These are phyloP conservation scores for Fusarium abutilonis DNA, from an alignment of 2,329 filamentous ascomycete species.

Conservation along the genomic window DNA sequence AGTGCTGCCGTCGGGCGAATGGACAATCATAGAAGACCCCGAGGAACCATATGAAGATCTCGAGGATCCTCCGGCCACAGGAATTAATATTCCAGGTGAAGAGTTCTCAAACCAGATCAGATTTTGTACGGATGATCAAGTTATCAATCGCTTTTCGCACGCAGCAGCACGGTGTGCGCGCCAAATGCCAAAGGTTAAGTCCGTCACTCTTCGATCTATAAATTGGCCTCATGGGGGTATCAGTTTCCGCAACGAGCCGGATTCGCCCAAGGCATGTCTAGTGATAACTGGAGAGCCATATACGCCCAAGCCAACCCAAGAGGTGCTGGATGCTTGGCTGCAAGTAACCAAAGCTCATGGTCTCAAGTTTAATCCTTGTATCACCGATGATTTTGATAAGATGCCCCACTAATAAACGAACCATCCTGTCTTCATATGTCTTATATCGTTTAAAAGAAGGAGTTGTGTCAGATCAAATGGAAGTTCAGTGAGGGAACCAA, in stretches of 20 bases:
- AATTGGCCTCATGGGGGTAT: not conserved
- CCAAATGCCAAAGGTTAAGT: not conserved
- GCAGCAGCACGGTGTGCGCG: not conserved
- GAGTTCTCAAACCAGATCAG: not conserved
- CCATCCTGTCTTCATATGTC: no score
- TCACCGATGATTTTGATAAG: not conserved
- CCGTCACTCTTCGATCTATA: not conserved
- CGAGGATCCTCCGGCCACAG: no score
- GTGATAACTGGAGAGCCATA: not conserved
- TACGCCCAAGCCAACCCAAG: not conserved
- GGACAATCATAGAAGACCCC: not conserved
- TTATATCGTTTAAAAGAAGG: no score
- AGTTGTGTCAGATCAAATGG: no score
- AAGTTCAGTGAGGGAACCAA: no score
- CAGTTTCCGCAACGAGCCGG: not conserved
- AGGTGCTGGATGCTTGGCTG: not conserved
- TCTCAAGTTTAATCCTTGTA: not conserved
- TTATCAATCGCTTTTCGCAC: not conserved
- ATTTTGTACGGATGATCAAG: not conserved
- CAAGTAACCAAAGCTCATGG: not conserved
- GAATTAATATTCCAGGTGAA: not conserved
- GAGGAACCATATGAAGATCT: not conserved
- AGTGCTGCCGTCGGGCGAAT: not conserved
- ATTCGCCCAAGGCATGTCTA: not conserved
- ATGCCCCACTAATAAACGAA: not conserved